phyloP scores from a whole-genome alignment of 169 alveolate species.

The Plasmodium adleri region DNA sequence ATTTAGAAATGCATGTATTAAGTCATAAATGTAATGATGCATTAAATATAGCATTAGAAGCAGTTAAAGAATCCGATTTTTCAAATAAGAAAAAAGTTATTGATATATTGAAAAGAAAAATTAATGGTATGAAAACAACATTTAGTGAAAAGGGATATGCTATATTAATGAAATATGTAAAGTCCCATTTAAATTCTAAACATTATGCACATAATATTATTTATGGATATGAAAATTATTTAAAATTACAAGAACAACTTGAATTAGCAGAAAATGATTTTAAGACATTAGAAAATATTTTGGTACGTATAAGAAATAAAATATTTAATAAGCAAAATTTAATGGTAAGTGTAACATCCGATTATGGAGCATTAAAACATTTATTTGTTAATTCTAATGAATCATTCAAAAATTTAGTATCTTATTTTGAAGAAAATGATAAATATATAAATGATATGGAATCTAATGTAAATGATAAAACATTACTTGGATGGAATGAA shows the following conservation, averaged over 20 bases:
- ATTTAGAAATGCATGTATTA: constrained; percentile 80
- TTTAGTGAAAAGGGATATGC: constrained; percentile 77
- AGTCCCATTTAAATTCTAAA: constrained; percentile 78
- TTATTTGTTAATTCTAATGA: constrained; percentile 71
- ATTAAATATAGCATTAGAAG: constrained; percentile 80
- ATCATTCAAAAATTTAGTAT: constrained; percentile 35
- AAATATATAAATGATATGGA: background rate
- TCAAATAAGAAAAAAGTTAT: constrained; percentile 80
- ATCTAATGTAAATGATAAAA: background rate
- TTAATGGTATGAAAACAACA: constrained; percentile 77
- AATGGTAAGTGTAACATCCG: constrained; percentile 79
- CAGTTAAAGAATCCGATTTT: constrained; percentile 79
- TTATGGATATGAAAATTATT: constrained; percentile 80
- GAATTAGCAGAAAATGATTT: constrained; percentile 82
- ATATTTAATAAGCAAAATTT: constrained; percentile 74
- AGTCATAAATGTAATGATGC: constrained; percentile 79
- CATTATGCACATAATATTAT: constrained; percentile 79
- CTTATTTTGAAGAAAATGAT: constrained; percentile 42
- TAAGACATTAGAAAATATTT: constrained; percentile 59
- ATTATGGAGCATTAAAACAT: constrained; percentile 69
- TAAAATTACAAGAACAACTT: constrained; percentile 73
- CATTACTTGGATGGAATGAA: constrained; percentile 56
- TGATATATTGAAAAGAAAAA: constrained; percentile 80
- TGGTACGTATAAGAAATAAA: constrained; percentile 79
- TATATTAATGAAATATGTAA: constrained; percentile 75